phyloP scores from a whole-genome alignment of 1,139 yeast species.

The Casaregolazyma suthepensis region DNA sequence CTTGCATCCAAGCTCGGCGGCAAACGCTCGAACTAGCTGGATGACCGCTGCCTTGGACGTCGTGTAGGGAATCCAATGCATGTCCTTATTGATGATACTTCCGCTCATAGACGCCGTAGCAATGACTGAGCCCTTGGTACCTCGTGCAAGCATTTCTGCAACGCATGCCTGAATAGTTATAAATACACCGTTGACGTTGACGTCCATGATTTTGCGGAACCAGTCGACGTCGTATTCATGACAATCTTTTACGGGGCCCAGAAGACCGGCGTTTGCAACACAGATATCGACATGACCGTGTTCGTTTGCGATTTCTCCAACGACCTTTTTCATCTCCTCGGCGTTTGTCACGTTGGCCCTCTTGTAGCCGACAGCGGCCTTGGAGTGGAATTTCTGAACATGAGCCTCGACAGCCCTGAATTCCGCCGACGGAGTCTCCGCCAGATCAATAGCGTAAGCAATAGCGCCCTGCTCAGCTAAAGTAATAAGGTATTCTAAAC shows the following conservation, averaged over 20 bases:
- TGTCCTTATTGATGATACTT: conserved; percentile 48
- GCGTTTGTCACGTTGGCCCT: conserved; percentile 41
- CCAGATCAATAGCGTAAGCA: conserved; percentile 32
- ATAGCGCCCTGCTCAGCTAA: conserved; percentile 39
- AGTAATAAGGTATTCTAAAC: conserved; percentile 33
- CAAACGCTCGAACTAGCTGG: conserved; percentile 48
- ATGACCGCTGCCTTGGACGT: conserved; percentile 55
- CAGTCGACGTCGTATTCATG: conserved; percentile 38
- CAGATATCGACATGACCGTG: conserved; percentile 56
- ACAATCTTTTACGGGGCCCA: conserved; percentile 43
- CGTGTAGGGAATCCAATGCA: conserved; percentile 51
- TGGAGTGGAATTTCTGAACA: conserved; percentile 31
- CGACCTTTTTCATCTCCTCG: conserved; percentile 38
- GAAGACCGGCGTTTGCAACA: conserved; percentile 62
- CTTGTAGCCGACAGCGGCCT: conserved; percentile 41
- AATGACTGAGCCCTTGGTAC: conserved; percentile 45
- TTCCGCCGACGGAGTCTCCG: conserved; percentile 33
- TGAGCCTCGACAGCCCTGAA: conserved; percentile 20
- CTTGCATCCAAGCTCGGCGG: conserved; percentile 44
- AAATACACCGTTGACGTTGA: conserved; percentile 47
- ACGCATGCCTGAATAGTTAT: conserved; percentile 51
- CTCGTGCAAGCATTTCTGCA: conserved; percentile 38
- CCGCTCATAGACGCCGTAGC: conserved; percentile 56
- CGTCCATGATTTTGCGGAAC: conserved; percentile 42
- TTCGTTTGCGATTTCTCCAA: conserved; percentile 42